A percentile compares a stretch with the other conserved stretches of the same genome.
These are phyloP conservation scores for Botrytis byssoidea DNA, from an alignment of 2,329 filamentous ascomycete species.

Conservation along the genomic window DNA sequence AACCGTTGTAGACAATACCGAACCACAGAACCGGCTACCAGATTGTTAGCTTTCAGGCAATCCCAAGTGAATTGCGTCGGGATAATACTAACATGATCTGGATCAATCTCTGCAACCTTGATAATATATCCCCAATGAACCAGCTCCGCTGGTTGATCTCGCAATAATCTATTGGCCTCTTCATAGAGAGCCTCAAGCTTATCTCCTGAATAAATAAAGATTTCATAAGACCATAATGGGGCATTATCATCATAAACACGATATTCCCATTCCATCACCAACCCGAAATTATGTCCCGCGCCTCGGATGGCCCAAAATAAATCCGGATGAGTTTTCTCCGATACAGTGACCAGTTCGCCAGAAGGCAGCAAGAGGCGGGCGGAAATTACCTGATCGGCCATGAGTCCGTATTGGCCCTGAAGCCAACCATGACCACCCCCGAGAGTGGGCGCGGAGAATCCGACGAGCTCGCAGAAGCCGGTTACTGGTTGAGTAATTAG, in stretches of 20 bases:
- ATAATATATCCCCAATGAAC: slow-evolving; percentile 13
- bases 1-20: slow-evolving; percentile 7
- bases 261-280: slow-evolving; percentile 38
- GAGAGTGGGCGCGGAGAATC: slow-evolving; percentile 31
- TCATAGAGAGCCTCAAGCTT: slow-evolving; percentile 7
- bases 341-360: slow-evolving; percentile 43
- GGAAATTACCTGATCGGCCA: slow-evolving; percentile 46
- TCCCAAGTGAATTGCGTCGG: background rate
- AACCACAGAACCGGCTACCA: slow-evolving; percentile 4
- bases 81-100: background rate
- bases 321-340: slow-evolving; percentile 43
- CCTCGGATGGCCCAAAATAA: slow-evolving; percentile 46
- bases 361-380: slow-evolving; percentile 46
- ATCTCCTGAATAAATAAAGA: slow-evolving; percentile 7
- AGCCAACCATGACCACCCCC: slow-evolving; percentile 45
- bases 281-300: slow-evolving; percentile 44
- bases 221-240: slow-evolving; percentile 1
- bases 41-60: background rate
- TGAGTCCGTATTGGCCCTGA: slow-evolving; percentile 44
- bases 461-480: background rate
- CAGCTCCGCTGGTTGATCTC: slow-evolving; percentile 11
- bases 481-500: background rate
- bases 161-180: background rate
- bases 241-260: slow-evolving; percentile 5
- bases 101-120: slow-evolving; percentile 1